Evolutionary conservation across 1,284 basidiomycete genomes (phyloP), one percentile per base, ranked within the genome.

Genomic region (Ganoderma lingzhi): DNA sequence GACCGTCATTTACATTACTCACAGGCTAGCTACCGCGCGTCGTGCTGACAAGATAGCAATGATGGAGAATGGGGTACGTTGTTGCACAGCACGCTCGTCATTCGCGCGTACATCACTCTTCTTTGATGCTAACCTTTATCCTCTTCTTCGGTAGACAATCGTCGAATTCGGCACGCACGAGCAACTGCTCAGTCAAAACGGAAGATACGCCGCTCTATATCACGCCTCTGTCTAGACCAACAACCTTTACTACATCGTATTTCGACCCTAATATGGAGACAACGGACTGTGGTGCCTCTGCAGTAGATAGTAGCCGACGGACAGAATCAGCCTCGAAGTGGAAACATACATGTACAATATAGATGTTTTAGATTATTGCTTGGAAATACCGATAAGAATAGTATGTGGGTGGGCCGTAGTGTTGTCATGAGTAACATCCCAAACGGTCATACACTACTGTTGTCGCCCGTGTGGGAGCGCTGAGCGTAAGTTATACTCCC

Each of bases 1-100:
- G 79, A 93, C 93, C 1, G 90, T 93, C 68, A 88, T 96, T 45
- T 95, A 93, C 80, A 93, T 96, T 77, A 94, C 93, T 4, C 94
- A 96, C 81, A 87, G 93, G 71, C 87, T 96, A 70, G 90, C 91
- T 32, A 93, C 91, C 56, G 93, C 93, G 23, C 88, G 92, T 15
- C 87, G 90, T 61, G 93, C 93, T 70, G 92, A 93, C 81, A 93
- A 92, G 80, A 90, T 95, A 73, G 94, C 93, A 55, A 93, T 95
- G 86, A 93, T 96, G 87, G 91, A 94, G 73, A 85, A 88, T 75
- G 94, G 94, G 78, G 93, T 93, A 81, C 78, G 87, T 80, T 17
- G 28, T 80, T 17, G 28, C 48, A 35, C 6, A 37, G 28, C 63
- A 28, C 70, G n/a, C 28, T 32, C 53, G 30, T 6, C 53, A 17